Percentiles rank a stretch among this genome's conserved stretches.
phyloP scores from a whole-genome alignment of 148 eudicot genomes.

The Cornus suecica region DNA sequence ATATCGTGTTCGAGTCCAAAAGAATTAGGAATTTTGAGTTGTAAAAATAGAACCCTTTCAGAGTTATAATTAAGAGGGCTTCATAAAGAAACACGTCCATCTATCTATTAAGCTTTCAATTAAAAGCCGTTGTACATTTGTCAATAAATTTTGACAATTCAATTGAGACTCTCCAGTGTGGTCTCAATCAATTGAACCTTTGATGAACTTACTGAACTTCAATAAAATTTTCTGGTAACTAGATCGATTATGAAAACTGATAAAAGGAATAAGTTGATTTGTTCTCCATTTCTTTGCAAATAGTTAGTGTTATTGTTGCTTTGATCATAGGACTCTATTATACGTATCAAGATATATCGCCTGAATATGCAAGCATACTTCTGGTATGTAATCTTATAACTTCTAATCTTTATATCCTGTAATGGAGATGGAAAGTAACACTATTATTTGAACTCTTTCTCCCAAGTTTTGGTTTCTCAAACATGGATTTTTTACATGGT shows the following conservation, averaged over 20 bases:
- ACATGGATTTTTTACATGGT: not conserved
- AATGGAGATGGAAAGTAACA: not conserved
- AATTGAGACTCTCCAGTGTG: no score
- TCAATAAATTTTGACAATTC: no score
- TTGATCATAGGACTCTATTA: conserved; percentile 76
- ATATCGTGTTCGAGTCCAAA: no score
- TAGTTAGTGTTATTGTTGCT: not conserved
- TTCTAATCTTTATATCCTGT: not conserved
- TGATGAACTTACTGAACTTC: no score
- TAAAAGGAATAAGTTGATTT: not conserved
- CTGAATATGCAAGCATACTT: conserved; percentile 96
- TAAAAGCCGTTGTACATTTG: no score
- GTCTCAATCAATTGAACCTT: no score
- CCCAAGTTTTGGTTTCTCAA: not conserved
- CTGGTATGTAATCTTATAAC: conserved; percentile 49
- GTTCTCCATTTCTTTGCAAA: not conserved
- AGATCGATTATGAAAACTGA: not conserved
- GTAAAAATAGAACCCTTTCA: no score
- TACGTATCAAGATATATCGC: conserved; percentile 99
- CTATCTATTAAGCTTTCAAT: no score
- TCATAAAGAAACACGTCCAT: no score
- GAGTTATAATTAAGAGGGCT: no score
- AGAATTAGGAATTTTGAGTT: no score
- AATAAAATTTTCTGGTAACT: not conserved
- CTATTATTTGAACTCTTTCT: not conserved